A percentile compares a stretch with the other conserved stretches of the same genome.
These are phyloP conservation scores for Malus orientalis DNA, from an alignment of 306 rosid species.

Conservation along the genomic window DNA sequence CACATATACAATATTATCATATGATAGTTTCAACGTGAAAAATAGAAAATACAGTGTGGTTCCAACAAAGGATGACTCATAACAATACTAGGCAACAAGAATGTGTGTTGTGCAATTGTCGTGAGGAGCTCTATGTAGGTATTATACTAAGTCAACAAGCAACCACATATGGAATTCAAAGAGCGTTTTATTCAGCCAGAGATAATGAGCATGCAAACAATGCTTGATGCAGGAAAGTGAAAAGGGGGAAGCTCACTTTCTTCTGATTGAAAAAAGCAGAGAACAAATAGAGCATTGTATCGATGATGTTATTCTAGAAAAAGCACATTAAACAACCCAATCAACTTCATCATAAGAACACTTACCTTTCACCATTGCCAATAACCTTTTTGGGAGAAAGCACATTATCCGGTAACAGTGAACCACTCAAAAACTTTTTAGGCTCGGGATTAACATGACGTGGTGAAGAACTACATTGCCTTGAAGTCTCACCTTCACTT, in stretches of 20 bases:
- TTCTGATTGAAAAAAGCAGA: neutral
- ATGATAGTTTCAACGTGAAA: too few species aligned
- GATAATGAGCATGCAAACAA: neutral
- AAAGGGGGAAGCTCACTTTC: neutral
- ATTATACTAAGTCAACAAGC: neutral
- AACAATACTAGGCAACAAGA: too few species aligned
- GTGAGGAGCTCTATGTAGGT: too few species aligned
- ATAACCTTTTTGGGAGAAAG: slow-evolving; percentile 40
- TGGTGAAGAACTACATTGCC: slow-evolving; percentile 36
- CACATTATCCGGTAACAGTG: slow-evolving; percentile 42
- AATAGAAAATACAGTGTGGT: too few species aligned
- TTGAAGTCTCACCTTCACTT: slow-evolving; percentile 42
- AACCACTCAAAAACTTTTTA: slow-evolving; percentile 48
- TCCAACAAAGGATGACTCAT: too few species aligned
- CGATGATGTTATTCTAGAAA: neutral
- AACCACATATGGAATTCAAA: neutral
- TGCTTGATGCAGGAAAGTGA: neutral
- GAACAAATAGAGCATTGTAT: neutral
- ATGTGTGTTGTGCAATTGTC: too few species aligned
- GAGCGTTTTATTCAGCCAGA: neutral
- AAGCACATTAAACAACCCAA: slow-evolving; percentile 1
- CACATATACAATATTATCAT: too few species aligned
- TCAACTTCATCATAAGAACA: neutral
- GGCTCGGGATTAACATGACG: slow-evolving; percentile 32
- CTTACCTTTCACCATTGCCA: slow-evolving; percentile 60